Percentiles rank a stretch among this genome's conserved stretches.
Evolutionary conservation across 2,329 filamentous ascomycete genomes (phyloP).

Genomic region (Fusarium camptoceras): DNA sequence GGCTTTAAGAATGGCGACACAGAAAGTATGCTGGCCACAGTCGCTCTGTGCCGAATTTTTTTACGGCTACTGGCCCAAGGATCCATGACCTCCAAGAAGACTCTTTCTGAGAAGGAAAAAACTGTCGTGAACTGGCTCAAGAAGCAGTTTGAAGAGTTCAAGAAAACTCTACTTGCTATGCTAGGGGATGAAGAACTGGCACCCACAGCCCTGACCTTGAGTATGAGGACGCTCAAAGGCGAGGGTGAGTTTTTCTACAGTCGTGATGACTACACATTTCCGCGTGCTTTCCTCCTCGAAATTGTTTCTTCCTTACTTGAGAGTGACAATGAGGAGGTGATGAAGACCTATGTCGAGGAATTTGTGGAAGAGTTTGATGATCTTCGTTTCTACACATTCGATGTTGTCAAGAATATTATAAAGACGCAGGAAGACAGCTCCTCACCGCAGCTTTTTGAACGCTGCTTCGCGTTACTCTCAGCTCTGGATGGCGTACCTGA

Average conservation of each 20-base stretch:
- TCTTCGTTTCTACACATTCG: slow-evolving; percentile 84
- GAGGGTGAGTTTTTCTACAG: slow-evolving; percentile 74
- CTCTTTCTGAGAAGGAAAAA: slow-evolving; percentile 76
- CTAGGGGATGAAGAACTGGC: slow-evolving; percentile 73
- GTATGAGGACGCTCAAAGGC: slow-evolving; percentile 86
- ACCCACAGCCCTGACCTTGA: slow-evolving; percentile 77
- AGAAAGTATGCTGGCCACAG: slow-evolving; percentile 74
- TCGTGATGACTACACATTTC: slow-evolving; percentile 75
- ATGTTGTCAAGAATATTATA: slow-evolving; percentile 66
- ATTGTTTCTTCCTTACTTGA: slow-evolving; percentile 73
- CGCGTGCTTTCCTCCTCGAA: slow-evolving; percentile 72
- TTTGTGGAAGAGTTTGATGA: slow-evolving; percentile 86
- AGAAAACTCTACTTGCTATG: slow-evolving; percentile 69
- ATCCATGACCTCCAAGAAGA: slow-evolving; percentile 73
- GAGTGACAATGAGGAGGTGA: slow-evolving; percentile 68
- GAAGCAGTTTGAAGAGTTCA: slow-evolving; percentile 78
- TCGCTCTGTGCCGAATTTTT: slow-evolving; percentile 89
- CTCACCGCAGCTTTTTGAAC: slow-evolving; percentile 59
- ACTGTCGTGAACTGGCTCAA: slow-evolving; percentile 84
- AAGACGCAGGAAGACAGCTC: slow-evolving; percentile 38
- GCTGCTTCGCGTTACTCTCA: slow-evolving; percentile 71
- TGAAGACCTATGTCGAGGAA: slow-evolving; percentile 79
- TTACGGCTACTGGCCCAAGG: slow-evolving; percentile 82
- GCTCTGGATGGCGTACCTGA: slow-evolving; percentile 78
- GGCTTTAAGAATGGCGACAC: slow-evolving; percentile 60